A percentile compares a stretch with the other conserved stretches of the same genome.
Evolutionary conservation across 768 basidiomycete genomes (phyloP).

Genomic region (Tylopilus vinaceipallidus): DNA sequence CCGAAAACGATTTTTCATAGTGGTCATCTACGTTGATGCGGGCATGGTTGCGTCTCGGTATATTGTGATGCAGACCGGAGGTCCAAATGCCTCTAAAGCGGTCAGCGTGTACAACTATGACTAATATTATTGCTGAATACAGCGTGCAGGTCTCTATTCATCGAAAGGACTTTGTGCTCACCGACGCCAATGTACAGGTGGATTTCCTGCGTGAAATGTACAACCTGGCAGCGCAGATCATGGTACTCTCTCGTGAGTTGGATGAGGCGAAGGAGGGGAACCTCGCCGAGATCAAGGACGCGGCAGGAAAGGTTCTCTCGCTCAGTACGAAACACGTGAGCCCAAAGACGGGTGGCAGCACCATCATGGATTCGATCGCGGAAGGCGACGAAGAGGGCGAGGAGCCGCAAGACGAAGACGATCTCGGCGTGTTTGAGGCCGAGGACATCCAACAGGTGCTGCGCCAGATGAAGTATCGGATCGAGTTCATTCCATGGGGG

Average conservation of each 20-base stretch:
- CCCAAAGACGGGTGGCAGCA: too few species aligned
- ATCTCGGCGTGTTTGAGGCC: neutral
- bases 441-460: neutral
- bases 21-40: slow-evolving; percentile 8
- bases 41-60: slow-evolving; percentile 4
- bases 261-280: neutral
- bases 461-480: neutral
- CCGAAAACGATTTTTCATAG: slow-evolving; percentile 7
- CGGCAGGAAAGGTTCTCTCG: neutral
- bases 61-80: slow-evolving; percentile 1
- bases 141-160: too few species aligned
- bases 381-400: neutral
- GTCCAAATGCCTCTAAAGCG: slow-evolving; percentile 1
- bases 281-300: neutral
- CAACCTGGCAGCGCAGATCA: slow-evolving; percentile 3
- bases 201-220: too few species aligned
- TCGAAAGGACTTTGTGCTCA: too few species aligned
- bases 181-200: too few species aligned
- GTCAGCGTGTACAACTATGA: too few species aligned
- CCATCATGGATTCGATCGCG: neutral
- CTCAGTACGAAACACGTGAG: neutral
- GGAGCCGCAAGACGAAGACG: neutral
- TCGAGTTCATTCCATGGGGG: neutral
- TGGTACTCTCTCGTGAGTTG: neutral
- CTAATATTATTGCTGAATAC: too few species aligned